Conservation (phyloP, 495 filamentous ascomycete species). For the Xylaria sp. region DNA sequence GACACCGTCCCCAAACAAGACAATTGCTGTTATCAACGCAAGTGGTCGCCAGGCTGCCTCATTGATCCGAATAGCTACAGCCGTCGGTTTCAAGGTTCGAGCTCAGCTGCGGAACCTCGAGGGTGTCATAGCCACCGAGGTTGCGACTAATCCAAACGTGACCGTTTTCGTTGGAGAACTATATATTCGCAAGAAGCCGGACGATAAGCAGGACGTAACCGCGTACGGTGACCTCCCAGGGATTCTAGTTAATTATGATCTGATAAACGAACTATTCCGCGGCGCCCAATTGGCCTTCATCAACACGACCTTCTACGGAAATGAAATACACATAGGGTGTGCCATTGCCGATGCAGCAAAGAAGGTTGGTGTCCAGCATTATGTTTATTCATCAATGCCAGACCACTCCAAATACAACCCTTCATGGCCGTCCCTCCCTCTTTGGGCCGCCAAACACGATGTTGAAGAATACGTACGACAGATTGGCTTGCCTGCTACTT, state of each 20-base stretch:
- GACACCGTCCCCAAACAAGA: constrained; percentile 68
- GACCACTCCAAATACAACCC: constrained; percentile 78
- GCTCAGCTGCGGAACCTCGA: constrained; percentile 86
- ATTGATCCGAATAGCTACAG: constrained; percentile 88
- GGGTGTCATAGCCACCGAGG: constrained; percentile 82
- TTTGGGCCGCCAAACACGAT: constrained; percentile 91
- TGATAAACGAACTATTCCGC: constrained; percentile 80
- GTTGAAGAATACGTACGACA: constrained; percentile 90
- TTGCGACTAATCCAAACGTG: constrained; percentile 80
- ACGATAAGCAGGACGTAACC: constrained; percentile 51
- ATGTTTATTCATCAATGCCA: constrained; percentile 96
- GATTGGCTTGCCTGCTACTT: constrained; percentile 83
- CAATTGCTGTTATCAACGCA: constrained; percentile 90
- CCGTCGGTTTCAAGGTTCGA: constrained; percentile 87
- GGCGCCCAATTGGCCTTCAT: constrained; percentile 91
- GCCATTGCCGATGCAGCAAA: constrained; percentile 90
- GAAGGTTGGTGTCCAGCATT: constrained; percentile 82
- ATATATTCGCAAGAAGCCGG: constrained; percentile 65
- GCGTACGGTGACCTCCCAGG: constrained; percentile 51
- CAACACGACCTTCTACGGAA: constrained; percentile 97
- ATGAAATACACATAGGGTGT: constrained; percentile 87
- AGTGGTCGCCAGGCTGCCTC: constrained; percentile 93
- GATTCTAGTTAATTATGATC: constrained; percentile 59
- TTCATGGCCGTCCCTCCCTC: constrained; percentile 79
- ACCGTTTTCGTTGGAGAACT: constrained; percentile 81